Evolutionary conservation across 1,284 basidiomycete genomes (phyloP).

Genomic region (Puccinia sorghi): DNA sequence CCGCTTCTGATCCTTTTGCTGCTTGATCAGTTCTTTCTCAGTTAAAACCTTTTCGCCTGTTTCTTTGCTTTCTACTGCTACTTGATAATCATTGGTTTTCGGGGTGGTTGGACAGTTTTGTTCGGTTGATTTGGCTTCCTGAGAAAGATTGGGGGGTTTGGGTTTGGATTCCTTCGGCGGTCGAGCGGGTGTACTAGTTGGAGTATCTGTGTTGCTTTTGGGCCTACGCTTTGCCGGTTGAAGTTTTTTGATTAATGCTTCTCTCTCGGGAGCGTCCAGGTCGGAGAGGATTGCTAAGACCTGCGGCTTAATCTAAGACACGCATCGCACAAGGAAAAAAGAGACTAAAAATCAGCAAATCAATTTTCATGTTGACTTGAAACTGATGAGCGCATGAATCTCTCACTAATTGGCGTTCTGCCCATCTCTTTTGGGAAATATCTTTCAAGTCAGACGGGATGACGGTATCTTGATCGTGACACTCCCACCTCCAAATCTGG

Average conservation of each 20-base stretch:
- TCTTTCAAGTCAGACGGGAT: constrained; percentile 71
- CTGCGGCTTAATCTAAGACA: constrained; percentile 31
- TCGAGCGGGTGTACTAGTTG: neutral
- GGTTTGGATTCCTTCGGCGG: neutral
- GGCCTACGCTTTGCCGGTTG: constrained; percentile 50
- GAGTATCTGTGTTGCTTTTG: constrained; percentile 51
- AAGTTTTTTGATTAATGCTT: constrained; percentile 51
- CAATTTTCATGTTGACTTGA: constrained; percentile 18
- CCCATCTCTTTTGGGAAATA: constrained; percentile 66
- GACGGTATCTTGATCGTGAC: constrained; percentile 67
- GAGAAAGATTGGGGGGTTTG: neutral
- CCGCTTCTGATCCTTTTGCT: constrained; percentile 27
- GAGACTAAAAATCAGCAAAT: neutral
- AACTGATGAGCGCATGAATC: constrained; percentile 13
- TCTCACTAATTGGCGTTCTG: constrained; percentile 69
- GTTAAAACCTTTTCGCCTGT: constrained; percentile 3
- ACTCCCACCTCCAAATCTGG: constrained; percentile 86
- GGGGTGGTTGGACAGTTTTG: neutral
- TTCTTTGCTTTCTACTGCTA: neutral
- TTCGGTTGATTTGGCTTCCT: constrained; percentile 1
- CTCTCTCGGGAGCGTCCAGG: constrained; percentile 16
- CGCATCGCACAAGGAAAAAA: neutral
- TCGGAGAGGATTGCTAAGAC: neutral
- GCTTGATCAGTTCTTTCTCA: constrained; percentile 33
- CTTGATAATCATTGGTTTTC: neutral